Conservation (phyloP, 2,329 filamentous ascomycete species). For the Apiospora marii region DNA sequence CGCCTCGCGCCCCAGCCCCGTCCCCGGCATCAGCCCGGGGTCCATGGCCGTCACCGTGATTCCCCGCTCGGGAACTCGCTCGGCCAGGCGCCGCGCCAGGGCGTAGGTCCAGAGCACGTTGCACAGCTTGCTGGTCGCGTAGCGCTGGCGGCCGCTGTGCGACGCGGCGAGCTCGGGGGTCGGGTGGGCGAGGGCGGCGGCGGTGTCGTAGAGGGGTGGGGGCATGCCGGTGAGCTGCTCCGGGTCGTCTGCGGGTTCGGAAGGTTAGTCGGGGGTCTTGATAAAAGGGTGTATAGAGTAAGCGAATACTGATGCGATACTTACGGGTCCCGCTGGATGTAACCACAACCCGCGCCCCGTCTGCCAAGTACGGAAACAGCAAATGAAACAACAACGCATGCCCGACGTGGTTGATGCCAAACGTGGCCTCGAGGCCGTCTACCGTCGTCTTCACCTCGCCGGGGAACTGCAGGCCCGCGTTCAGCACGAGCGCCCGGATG, state of each 20-base stretch:
- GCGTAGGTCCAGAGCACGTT: conserved; percentile 59
- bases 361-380: conserved; percentile 48
- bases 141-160: conserved; percentile 47
- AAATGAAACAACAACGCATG: conserved; percentile 59
- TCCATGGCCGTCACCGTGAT: conserved; percentile 53
- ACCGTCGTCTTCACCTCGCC: conserved; percentile 41
- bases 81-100: conserved; percentile 46
- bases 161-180: conserved; percentile 35
- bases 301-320: conserved; percentile 53
- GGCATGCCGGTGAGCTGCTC: not conserved
- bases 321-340: conserved; percentile 36
- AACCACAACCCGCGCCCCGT: conserved; percentile 52
- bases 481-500: conserved; percentile 54
- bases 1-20: conserved; percentile 50
- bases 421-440: conserved; percentile 56
- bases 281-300: too few relatives aligned
- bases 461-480: conserved; percentile 56
- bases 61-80: conserved; percentile 28
- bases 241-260: conserved; percentile 14
- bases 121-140: conserved; percentile 53
- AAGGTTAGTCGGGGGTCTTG: conserved; percentile 43
- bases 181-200: conserved; percentile 53
- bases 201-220: conserved; percentile 50
- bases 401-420: conserved; percentile 58
- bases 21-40: conserved; percentile 53